Evolutionary conservation across 2,329 filamentous ascomycete species (phyloP).

Genomic region (Epichloe brachyelytri): DNA sequence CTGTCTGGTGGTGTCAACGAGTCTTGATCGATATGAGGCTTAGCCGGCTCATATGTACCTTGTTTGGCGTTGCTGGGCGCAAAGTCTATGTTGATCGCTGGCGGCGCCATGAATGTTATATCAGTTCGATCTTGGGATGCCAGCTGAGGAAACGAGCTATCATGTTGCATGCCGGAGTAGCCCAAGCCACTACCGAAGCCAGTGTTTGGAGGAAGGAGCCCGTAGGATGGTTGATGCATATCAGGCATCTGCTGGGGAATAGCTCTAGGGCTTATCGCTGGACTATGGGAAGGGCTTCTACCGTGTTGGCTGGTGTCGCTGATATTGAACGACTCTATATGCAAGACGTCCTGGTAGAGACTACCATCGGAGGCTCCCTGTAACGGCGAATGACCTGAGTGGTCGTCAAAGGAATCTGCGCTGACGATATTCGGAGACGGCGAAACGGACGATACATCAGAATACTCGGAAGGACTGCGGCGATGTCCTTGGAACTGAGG

Average conservation of each 20-base stretch:
- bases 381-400: constrained; percentile 64
- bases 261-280: constrained; percentile 51
- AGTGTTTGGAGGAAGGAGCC: constrained; percentile 27
- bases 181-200: constrained; percentile 20
- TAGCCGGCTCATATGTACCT: constrained; percentile 33
- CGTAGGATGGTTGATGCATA: constrained; percentile 32
- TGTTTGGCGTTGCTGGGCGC: constrained; percentile 54
- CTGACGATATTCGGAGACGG: constrained; percentile 72
- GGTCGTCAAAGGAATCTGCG: constrained; percentile 66
- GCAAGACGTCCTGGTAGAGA: constrained; percentile 66
- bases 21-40: constrained; percentile 56
- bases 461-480: constrained; percentile 79
- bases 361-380: constrained; percentile 58
- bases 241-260: constrained; percentile 43
- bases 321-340: constrained; percentile 69
- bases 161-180: constrained; percentile 25
- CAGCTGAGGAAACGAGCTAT: constrained; percentile 41
- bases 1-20: constrained; percentile 72
- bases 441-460: constrained; percentile 75
- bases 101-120: constrained; percentile 72
- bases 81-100: constrained; percentile 88
- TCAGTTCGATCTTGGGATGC: constrained; percentile 39
- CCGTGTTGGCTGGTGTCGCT: constrained; percentile 62
- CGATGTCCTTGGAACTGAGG: constrained; percentile 68
- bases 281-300: constrained; percentile 67